These are phyloP conservation scores for Tetrahymena malaccensis DNA, from an alignment of 73 alveolate species.

Conservation along the genomic window DNA sequence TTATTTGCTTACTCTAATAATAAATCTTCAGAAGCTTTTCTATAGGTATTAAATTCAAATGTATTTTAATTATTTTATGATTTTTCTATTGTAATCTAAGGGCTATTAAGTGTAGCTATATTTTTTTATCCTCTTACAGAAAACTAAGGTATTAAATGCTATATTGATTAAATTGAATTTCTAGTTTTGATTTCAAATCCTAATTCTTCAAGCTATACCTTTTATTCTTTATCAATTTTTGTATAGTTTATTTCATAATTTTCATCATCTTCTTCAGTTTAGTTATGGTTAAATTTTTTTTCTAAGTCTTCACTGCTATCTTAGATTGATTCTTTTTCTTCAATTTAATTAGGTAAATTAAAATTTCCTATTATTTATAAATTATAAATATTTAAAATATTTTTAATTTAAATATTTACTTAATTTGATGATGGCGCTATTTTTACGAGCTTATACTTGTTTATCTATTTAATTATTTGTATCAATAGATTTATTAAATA, in stretches of 20 bases:
- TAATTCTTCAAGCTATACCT: not conserved
- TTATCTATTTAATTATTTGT: not conserved
- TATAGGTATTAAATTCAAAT: not conserved
- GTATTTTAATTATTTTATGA: too few relatives aligned
- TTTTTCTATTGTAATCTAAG: not conserved
- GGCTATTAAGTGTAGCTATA: not conserved
- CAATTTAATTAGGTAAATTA: not conserved
- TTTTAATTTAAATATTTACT: not conserved
- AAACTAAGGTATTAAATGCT: too few relatives aligned
- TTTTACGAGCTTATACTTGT: not conserved
- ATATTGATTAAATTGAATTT: not conserved
- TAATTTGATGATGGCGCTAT: not conserved
- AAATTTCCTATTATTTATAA: not conserved
- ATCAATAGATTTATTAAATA: not conserved
- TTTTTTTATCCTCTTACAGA: not conserved
- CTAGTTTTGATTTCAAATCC: not conserved
- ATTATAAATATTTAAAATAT: too few relatives aligned
- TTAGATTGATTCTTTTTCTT: not conserved
- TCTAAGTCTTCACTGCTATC: not conserved
- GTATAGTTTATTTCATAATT: not conserved
- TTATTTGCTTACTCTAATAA: not conserved
- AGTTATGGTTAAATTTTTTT: too few relatives aligned
- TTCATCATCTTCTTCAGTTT: not conserved
- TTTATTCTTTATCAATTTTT: not conserved
- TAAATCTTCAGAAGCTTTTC: not conserved